Conservation (phyloP, 768 basidiomycete species). For the Boletellus sp. region DNA sequence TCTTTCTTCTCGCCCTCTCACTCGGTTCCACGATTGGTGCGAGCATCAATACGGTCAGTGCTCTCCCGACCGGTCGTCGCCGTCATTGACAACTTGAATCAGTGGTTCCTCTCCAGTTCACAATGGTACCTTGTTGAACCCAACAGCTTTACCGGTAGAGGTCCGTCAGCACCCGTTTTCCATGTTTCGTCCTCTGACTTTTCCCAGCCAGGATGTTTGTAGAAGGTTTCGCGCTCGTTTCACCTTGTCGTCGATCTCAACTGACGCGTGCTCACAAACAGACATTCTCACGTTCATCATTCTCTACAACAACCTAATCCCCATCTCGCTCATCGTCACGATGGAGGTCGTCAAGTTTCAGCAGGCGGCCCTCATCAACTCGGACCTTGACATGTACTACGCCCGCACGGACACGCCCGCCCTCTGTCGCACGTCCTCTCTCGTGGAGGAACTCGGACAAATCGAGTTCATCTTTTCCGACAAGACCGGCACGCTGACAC, state of each 20-base stretch:
- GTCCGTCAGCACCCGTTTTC: slow-evolving; percentile 35
- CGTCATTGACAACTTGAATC: slow-evolving; percentile 1
- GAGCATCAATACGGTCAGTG: slow-evolving; percentile 72
- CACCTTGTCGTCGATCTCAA: background rate
- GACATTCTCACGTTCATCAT: slow-evolving; percentile 99
- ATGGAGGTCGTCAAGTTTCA: slow-evolving; percentile 99
- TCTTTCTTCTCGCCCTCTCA: slow-evolving; percentile 80
- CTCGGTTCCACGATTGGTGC: slow-evolving; percentile 90
- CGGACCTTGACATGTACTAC: slow-evolving; percentile 98
- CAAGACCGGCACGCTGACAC: slow-evolving; percentile 92
- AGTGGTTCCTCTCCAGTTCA: slow-evolving; percentile 83
- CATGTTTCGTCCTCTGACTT: background rate
- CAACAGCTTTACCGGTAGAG: slow-evolving; percentile 56
- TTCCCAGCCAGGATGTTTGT: slow-evolving; percentile 67
- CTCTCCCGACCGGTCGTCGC: background rate
- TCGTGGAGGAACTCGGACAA: slow-evolving; percentile 97
- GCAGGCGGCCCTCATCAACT: slow-evolving; percentile 96
- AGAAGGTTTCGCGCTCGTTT: slow-evolving; percentile 54
- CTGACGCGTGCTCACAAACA: slow-evolving; percentile 28
- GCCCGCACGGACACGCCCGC: slow-evolving; percentile 93
- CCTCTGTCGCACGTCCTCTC: slow-evolving; percentile 93
- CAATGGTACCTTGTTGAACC: slow-evolving; percentile 89
- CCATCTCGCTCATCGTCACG: slow-evolving; percentile 97
- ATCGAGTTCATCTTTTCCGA: slow-evolving; percentile 96
- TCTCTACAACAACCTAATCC: slow-evolving; percentile 98